Conservation (phyloP, 371 early-diverging fungal species). For the Circinella minor region DNA sequence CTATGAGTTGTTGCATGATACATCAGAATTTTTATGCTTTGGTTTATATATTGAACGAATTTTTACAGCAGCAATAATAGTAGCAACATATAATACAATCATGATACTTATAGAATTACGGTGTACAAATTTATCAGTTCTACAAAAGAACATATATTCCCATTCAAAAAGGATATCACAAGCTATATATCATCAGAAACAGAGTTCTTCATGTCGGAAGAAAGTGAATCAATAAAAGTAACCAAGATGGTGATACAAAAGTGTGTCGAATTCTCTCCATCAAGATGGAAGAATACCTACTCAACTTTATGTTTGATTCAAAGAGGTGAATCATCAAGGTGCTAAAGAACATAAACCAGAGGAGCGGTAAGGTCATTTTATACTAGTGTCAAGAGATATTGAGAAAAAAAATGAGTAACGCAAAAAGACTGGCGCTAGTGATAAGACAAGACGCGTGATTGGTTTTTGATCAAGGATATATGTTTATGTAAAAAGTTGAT, state of each 20-base stretch:
- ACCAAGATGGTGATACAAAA: slow-evolving; percentile 1
- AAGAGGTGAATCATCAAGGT: not conserved
- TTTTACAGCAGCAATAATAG: not conserved
- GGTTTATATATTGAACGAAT: not conserved
- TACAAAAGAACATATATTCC: not conserved
- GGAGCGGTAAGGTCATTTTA: not conserved
- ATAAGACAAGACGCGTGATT: not conserved
- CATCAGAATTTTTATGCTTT: not conserved
- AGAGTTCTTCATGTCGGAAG: not conserved
- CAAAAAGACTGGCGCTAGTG: not conserved
- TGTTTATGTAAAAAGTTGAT: slow-evolving; percentile 13
- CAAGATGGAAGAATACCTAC: not conserved
- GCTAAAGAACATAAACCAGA: not conserved
- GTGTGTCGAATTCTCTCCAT: not conserved
- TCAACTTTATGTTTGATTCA: not conserved
- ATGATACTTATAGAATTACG: not conserved
- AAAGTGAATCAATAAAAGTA: not conserved
- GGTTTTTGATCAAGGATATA: slow-evolving; percentile 12
- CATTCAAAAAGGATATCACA: not conserved
- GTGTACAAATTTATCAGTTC: not conserved
- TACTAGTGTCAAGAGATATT: not conserved
- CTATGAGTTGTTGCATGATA: not conserved
- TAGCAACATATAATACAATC: not conserved
- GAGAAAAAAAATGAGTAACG: not conserved
- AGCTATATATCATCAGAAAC: not conserved